Evolutionary conservation across 2,329 filamentous ascomycete genomes (phyloP).

Genomic region (Venturiaceae sp.): DNA sequence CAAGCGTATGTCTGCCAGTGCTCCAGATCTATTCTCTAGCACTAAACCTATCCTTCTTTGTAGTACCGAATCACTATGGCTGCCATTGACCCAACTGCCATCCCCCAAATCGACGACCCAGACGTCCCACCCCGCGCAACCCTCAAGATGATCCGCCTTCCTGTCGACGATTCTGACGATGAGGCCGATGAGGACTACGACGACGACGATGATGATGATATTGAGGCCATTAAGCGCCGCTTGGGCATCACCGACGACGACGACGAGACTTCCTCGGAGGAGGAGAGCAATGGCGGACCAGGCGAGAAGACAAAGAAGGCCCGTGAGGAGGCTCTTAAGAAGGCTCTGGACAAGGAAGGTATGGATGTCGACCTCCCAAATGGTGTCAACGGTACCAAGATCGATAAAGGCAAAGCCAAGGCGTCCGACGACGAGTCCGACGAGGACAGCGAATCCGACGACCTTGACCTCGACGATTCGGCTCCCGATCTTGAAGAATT

Average conservation of each 20-base stretch:
- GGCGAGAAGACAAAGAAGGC: conserved; percentile 88
- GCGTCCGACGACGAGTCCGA: conserved; percentile 60
- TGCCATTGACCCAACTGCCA: conserved; percentile 82
- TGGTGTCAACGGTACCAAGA: conserved; percentile 36
- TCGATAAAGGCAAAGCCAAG: conserved; percentile 45
- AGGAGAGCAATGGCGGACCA: conserved; percentile 73
- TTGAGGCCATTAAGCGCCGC: conserved; percentile 29
- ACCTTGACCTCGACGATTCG: conserved; percentile 37
- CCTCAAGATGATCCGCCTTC: conserved; percentile 70
- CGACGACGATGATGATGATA: conserved; percentile 29
- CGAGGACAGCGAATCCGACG: conserved; percentile 64
- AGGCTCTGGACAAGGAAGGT: conserved; percentile 68
- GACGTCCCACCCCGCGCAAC: conserved; percentile 62
- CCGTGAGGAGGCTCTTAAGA: conserved; percentile 65
- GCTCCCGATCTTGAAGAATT: conserved; percentile 52
- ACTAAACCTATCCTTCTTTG: neutral
- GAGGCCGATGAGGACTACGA: conserved; percentile 47
- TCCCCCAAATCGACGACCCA: conserved; percentile 30
- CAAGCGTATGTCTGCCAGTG: conserved; percentile 55
- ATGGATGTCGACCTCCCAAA: conserved; percentile 59
- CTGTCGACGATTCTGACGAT: conserved; percentile 43
- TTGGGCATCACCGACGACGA: conserved; percentile 24
- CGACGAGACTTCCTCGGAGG: conserved; percentile 23
- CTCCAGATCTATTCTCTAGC: neutral
- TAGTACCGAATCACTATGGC: conserved; percentile 97